Evolutionary conservation across 1,284 basidiomycete species (phyloP), one percentile per base, ranked within the genome.

Genomic region (Naganishia sp.): DNA sequence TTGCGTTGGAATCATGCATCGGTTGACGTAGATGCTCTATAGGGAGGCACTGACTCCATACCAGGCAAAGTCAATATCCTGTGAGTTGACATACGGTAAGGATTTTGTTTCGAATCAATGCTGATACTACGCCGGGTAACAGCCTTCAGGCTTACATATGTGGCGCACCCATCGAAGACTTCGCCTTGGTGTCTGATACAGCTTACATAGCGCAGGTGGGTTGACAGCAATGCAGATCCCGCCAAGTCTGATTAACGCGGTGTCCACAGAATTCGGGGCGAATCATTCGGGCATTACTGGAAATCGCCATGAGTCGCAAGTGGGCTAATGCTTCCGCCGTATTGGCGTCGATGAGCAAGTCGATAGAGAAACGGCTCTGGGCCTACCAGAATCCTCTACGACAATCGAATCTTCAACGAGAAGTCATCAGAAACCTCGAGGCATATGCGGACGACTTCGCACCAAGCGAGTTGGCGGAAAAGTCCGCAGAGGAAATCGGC

Each of bases 31-130:
- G 31, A 16, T 43, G 33, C 10, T 4, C 11, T 69, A 36, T 75
- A 92, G 86, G 90, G 86, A 23, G 90, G 89, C 6, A 85, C 86
- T 6, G 86, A 90, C 67, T 90, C 87, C n/a, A 86, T 83, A 64
- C 84, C 88, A 44, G 92, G 90, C 61, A 99, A 99, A 82, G 93
- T 96, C 79, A 99, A 97, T 77, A 92, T 99, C 67, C 83, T 99
- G 42, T 75, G 25, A 70, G 75, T 68, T 21, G 4, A 6, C 28
- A 15, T 15, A 7, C 33, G 28, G 9, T 9, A 16, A n/a, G 39
- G 18, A 13, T 13, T 13, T 54, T 3, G 23, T 36, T 42, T 18
- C 33, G 31, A 53, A 31, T 23, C 64, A 13, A 13, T 39, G 36
- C 36, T 39, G 9, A 39, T 39, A 2, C 13, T 39, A 9, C 36